These are phyloP conservation scores for Arthrobotrys megalospora DNA, from an alignment of 2,329 filamentous ascomycete genomes.

Conservation along the genomic window DNA sequence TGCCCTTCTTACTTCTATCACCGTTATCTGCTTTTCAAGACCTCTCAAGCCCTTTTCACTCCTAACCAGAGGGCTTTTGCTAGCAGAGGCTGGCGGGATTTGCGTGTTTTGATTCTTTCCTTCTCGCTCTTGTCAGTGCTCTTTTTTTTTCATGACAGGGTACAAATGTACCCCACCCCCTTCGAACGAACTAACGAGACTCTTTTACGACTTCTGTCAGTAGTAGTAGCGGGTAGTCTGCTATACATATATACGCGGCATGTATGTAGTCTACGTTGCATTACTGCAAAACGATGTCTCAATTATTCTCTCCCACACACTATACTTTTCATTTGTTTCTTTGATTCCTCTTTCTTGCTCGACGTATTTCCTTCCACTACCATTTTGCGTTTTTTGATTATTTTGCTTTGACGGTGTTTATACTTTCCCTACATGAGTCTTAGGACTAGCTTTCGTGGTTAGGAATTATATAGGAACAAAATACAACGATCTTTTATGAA, in stretches of 20 bases:
- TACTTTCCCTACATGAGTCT: neutral
- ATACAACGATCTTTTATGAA: neutral
- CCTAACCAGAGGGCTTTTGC: neutral
- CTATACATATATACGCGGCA: conserved; percentile 16
- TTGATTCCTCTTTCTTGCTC: neutral
- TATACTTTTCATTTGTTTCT: too few relatives aligned
- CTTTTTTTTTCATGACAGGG: neutral
- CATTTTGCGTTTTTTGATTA: neutral
- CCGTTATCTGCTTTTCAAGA: neutral
- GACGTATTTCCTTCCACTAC: neutral
- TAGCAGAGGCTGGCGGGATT: neutral
- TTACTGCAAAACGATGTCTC: conserved; percentile 1
- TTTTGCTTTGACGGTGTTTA: neutral
- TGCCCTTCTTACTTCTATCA: neutral
- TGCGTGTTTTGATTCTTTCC: neutral
- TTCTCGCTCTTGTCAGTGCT: neutral
- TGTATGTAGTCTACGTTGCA: conserved; percentile 25
- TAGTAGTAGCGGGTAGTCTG: conserved; percentile 9
- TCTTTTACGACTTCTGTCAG: conserved; percentile 11
- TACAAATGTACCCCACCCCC: neutral
- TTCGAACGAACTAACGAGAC: conserved; percentile 8
- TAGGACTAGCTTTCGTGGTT: neutral
- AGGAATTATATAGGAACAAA: conserved; percentile 10
- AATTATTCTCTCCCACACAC: neutral
- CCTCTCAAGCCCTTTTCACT: neutral